Evolutionary conservation across 1,284 basidiomycete species (phyloP), one percentile per base, ranked within the genome.

Genomic region (Apiotrichum montevideense): DNA sequence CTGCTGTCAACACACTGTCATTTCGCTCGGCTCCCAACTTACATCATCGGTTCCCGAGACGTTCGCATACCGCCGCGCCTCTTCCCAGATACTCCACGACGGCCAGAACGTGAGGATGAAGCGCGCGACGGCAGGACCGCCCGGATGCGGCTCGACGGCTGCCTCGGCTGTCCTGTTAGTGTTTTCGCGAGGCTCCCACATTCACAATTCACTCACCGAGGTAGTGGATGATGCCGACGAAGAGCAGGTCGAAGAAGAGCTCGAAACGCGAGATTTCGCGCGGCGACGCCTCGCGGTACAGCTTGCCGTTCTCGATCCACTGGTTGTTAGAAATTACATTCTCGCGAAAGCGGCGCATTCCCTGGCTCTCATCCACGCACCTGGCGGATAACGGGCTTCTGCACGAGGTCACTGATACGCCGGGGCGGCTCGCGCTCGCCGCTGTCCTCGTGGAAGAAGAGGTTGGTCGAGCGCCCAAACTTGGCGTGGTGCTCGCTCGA

Each of bases 171-270:
- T 29, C 29, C 6, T n/a, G 29, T 33, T 14, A 35, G 32, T 9
- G 15, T 29, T 45, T 29, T 14, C 42, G 37, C 13, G 37, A 39
- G 7, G 56, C 46, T 5, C 69, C 10, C 37, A 10, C 37, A 4
- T 3, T 3, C 41, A 42, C 6, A 7, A 6, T 33, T 3, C 5
- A 53, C 55, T 37, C 35, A 60, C 73, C 69, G 32, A 77, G 66
- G 47, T 73, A 71, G 57, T 77, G 74, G 14, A 73, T 71, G 42
- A 77, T 70, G 8, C 70, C 75, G 15, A 77, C 74, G 55, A 75
- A 77, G 1, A 76, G 59, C 41, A 77, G 60, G 54, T 77, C 76
- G 52, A 77, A 76, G 63, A 77, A 77, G 9, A 77, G 66, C 63
- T 77, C 72, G 55, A 75, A 67, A 52, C 55, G 71, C 2, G 62